A percentile compares a stretch with the other conserved stretches of the same genome.
These are phyloP conservation scores for Rhizoctonia solani DNA, from an alignment of 1,284 basidiomycete genomes.

Conservation along the genomic window DNA sequence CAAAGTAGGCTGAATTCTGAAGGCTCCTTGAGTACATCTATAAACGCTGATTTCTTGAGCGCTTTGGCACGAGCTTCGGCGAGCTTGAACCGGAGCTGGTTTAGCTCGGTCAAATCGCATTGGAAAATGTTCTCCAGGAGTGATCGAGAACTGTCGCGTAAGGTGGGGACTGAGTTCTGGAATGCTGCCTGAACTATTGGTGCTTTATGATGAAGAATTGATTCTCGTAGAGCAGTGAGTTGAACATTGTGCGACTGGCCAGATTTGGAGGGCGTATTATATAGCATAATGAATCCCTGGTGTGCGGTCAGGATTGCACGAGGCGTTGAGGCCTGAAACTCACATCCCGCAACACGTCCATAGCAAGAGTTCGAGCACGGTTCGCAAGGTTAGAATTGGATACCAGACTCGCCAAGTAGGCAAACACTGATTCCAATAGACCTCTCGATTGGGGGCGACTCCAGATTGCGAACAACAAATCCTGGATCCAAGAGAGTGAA, in stretches of 20 bases:
- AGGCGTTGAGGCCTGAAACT: neutral
- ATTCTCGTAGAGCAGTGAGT: neutral
- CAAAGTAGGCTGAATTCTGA: neutral
- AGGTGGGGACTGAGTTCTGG: neutral
- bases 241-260: neutral
- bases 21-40: constrained; percentile 12
- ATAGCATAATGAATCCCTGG: neutral
- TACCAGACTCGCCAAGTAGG: constrained; percentile 40
- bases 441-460: constrained; percentile 60
- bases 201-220: constrained; percentile 12
- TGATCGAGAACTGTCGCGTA: neutral
- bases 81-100: neutral
- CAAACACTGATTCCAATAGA: constrained; percentile 68
- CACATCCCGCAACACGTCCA: neutral
- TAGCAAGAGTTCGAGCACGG: neutral
- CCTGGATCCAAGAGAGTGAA: constrained; percentile 60
- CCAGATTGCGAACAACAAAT: constrained; percentile 61
- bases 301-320: neutral
- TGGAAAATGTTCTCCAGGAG: constrained; percentile 1
- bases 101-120: neutral
- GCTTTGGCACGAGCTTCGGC: neutral
- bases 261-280: neutral
- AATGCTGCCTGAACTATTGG: constrained; percentile 4
- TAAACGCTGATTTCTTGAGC: neutral
- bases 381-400: neutral